A percentile compares a stretch with the other conserved stretches of the same genome.
Evolutionary conservation across 805 yeast genomes (phyloP).

Genomic region (Pichia eremophila): DNA sequence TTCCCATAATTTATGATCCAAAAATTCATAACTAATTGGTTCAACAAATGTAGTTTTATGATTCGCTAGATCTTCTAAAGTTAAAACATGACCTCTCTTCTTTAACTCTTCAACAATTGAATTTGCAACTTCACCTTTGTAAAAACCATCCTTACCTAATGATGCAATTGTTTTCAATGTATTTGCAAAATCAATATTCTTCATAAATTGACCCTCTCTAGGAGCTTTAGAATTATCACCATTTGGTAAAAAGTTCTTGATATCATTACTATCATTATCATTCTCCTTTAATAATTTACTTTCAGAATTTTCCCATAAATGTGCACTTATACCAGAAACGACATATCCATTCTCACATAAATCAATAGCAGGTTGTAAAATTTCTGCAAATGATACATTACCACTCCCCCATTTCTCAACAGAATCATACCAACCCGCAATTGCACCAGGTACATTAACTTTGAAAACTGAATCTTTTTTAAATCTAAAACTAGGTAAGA

Average conservation of each 20-base stretch:
- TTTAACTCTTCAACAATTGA: constrained; percentile 48
- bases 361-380: constrained; percentile 56
- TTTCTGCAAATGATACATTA: constrained; percentile 46
- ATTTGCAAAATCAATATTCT: constrained; percentile 43
- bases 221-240: constrained; percentile 35
- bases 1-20: constrained; percentile 59
- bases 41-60: constrained; percentile 59
- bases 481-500: constrained; percentile 37
- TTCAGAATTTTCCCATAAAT: constrained; percentile 36
- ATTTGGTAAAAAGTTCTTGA: constrained; percentile 30
- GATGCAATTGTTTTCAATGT: constrained; percentile 43
- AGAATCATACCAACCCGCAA: constrained; percentile 74
- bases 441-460: constrained; percentile 70
- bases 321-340: constrained; percentile 49
- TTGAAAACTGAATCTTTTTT: constrained; percentile 45
- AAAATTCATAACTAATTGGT: constrained; percentile 47
- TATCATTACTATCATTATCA: constrained; percentile 15
- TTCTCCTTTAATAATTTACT: constrained; percentile 31
- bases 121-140: constrained; percentile 61
- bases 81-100: constrained; percentile 46
- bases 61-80: constrained; percentile 42
- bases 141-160: constrained; percentile 57
- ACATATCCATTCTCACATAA: constrained; percentile 63
- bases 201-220: constrained; percentile 45
- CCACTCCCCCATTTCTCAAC: constrained; percentile 66